Conservation (phyloP, 1,139 yeast genomes). For the Debaryomyces sp. region DNA sequence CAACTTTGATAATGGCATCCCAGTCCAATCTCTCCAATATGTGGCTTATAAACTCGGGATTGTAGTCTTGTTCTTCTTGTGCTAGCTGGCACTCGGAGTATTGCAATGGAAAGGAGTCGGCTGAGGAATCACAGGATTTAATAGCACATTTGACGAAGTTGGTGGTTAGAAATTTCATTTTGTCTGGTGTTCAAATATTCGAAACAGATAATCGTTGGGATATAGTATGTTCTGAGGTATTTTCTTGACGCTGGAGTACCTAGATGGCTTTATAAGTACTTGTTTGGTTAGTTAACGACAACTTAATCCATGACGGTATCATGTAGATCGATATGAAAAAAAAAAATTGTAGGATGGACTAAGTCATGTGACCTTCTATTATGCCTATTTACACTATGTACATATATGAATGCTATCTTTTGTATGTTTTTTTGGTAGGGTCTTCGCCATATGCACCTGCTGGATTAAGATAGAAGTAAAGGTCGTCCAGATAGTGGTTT, state of each 20-base stretch:
- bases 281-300: neutral
- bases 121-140: constrained; percentile 72
- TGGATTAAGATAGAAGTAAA: constrained; percentile 7
- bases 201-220: neutral
- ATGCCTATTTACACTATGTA: constrained; percentile 4
- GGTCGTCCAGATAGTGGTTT: constrained; percentile 6
- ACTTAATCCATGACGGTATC: neutral
- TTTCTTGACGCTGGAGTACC: neutral
- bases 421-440: constrained; percentile 4
- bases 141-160: constrained; percentile 96
- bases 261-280: neutral
- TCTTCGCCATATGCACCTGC: constrained; percentile 5
- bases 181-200: neutral
- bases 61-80: constrained; percentile 79
- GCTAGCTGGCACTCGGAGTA: constrained; percentile 73
- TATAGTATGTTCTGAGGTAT: neutral
- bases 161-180: constrained; percentile 90
- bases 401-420: neutral
- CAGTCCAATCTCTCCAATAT: constrained; percentile 86
- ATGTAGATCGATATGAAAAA: neutral
- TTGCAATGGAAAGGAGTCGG: constrained; percentile 78
- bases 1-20: constrained; percentile 79
- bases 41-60: constrained; percentile 76
- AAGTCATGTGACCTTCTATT: constrained; percentile 2
- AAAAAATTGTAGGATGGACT: constrained; percentile 1